These are phyloP conservation scores for Ramichloridium luteum DNA, from an alignment of 2,329 filamentous ascomycete species.

Conservation along the genomic window DNA sequence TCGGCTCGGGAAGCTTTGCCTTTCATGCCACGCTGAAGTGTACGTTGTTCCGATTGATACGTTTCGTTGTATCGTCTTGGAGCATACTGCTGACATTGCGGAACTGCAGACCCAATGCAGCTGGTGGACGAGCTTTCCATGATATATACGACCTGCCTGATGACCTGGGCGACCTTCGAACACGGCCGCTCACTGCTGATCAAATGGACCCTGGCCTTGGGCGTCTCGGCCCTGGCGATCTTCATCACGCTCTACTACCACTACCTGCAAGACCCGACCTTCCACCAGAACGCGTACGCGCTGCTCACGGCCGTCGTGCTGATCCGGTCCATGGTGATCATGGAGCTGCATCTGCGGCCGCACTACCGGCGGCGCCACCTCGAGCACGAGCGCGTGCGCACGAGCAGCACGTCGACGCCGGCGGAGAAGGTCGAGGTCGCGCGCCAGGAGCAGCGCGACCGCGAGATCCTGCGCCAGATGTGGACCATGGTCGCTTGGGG, in stretches of 20 bases:
- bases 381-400: slow-evolving; percentile 24
- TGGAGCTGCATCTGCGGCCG: slow-evolving; percentile 55
- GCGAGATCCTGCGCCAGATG: slow-evolving; percentile 52
- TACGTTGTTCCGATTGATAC: too few species aligned
- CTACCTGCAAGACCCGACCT: slow-evolving; percentile 66
- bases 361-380: slow-evolving; percentile 34
- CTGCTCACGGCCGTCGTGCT: slow-evolving; percentile 59
- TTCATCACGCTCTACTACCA: slow-evolving; percentile 75
- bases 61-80: too few species aligned
- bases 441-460: slow-evolving; percentile 43
- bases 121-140: slow-evolving; percentile 58
- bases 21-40: slow-evolving; percentile 55
- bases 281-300: slow-evolving; percentile 72
- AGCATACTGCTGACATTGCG: slow-evolving; percentile 1
- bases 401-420: slow-evolving; percentile 10
- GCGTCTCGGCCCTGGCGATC: slow-evolving; percentile 39
- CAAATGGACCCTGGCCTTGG: slow-evolving; percentile 44
- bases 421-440: slow-evolving; percentile 28
- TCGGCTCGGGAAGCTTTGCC: slow-evolving; percentile 49
- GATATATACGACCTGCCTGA: slow-evolving; percentile 60
- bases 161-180: slow-evolving; percentile 63
- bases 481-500: slow-evolving; percentile 63
- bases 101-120: slow-evolving; percentile 55
- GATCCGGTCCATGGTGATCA: slow-evolving; percentile 62
- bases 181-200: slow-evolving; percentile 47